Evolutionary conservation across 345 rosid genomes (phyloP).

Genomic region (Alliaria petiolata): DNA sequence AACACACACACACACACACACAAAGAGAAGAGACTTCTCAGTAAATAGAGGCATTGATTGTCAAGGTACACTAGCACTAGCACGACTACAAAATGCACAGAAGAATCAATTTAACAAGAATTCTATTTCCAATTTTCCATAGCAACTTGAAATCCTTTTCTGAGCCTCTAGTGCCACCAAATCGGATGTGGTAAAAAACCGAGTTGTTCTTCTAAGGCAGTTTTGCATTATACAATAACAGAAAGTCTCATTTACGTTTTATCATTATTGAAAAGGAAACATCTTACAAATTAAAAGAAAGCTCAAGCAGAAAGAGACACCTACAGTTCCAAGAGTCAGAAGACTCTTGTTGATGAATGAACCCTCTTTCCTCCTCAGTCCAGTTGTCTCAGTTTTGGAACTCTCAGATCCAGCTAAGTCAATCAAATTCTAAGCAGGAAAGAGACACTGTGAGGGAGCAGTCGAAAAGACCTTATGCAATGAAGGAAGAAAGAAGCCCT

Average conservation of each 20-base stretch:
- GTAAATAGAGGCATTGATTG: neutral
- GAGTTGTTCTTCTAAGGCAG: neutral
- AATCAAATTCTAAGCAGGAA: conserved; percentile 74
- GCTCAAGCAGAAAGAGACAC: conserved; percentile 32
- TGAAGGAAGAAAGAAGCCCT: conserved; percentile 25
- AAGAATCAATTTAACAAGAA: neutral
- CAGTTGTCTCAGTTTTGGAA: conserved; percentile 98
- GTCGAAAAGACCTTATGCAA: conserved; percentile 1
- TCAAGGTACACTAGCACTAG: conserved; percentile 3
- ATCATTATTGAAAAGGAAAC: neutral
- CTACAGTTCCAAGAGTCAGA: conserved; percentile 96
- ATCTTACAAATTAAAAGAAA: neutral
- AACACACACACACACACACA: no score
- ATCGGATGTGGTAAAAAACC: neutral
- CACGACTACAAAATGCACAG: neutral
- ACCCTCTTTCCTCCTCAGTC: conserved; percentile 95
- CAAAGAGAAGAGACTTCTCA: neutral
- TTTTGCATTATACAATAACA: neutral
- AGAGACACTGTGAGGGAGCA: conserved; percentile 30
- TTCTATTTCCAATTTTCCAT: neutral
- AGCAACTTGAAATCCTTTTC: neutral
- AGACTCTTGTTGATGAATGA: conserved; percentile 99
- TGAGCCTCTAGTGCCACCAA: no score
- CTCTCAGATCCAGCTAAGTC: conserved; percentile 99
- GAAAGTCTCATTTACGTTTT: neutral